Percentiles rank a stretch among this genome's conserved stretches.
phyloP scores from a whole-genome alignment of 1,139 yeast species.

The Hyphopichia pseudoburtonii region DNA sequence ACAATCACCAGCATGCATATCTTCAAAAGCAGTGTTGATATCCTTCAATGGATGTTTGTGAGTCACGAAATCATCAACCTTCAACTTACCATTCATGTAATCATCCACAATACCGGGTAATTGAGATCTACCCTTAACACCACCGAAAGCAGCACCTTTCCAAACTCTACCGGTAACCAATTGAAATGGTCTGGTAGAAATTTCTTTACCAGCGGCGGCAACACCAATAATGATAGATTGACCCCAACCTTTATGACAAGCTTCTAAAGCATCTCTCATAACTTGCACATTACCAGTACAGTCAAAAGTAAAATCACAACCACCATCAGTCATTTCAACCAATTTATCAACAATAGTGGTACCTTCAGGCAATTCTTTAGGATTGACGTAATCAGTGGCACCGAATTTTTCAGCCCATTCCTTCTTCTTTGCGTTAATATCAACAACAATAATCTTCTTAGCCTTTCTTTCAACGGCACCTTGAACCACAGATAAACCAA shows the following conservation, averaged over 20 bases:
- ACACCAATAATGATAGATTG: slow-evolving; percentile 92
- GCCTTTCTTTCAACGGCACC: slow-evolving; percentile 89
- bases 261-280: slow-evolving; percentile 94
- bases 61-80: slow-evolving; percentile 94
- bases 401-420: slow-evolving; percentile 89
- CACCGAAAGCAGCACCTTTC: slow-evolving; percentile 99
- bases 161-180: slow-evolving; percentile 98
- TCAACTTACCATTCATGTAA: slow-evolving; percentile 77
- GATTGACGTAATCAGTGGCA: slow-evolving; percentile 93
- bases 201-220: slow-evolving; percentile 97
- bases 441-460: slow-evolving; percentile 79
- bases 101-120: slow-evolving; percentile 88
- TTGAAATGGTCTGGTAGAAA: slow-evolving; percentile 96
- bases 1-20: slow-evolving; percentile 92
- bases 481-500: slow-evolving; percentile 92
- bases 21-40: slow-evolving; percentile 89
- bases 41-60: slow-evolving; percentile 77
- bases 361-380: slow-evolving; percentile 70
- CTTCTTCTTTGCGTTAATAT: slow-evolving; percentile 79
- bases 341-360: slow-evolving; percentile 79
- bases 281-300: slow-evolving; percentile 96
- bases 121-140: slow-evolving; percentile 96
- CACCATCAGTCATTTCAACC: slow-evolving; percentile 92
- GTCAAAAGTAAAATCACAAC: slow-evolving; percentile 92
- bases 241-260: slow-evolving; percentile 99